Evolutionary conservation across 306 rosid species (phyloP), one percentile per base, ranked within the genome.

Genomic region (Fagus sylvatica): DNA sequence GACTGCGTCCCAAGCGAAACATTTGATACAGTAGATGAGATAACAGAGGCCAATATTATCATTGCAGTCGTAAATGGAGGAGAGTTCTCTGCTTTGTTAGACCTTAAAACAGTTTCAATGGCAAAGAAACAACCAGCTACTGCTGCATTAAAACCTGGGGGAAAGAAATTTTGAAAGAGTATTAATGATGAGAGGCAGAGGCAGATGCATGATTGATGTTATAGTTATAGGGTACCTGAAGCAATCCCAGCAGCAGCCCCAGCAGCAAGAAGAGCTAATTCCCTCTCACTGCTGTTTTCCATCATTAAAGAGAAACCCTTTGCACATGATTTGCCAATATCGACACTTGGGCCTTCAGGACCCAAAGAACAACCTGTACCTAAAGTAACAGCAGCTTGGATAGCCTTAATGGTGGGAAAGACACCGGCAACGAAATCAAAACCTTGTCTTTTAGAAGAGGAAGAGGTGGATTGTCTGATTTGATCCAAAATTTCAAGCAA

Each of bases 41-140:
- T 86, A 77, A 95, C 99, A 83, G 99, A 95, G 83, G 99, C 98
- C 96, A 95, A 84, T 79, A 95, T 95, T 84, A 95, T 95, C 99
- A 95, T 95, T 76, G 99, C 99, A 72, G 99, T 95, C 12, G 98
- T 95, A 86, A 93, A 91, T 30, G 99, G 99, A 78, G 99, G 98
- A 67, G 99, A 95, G 72, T 95, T 95, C 81, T 95, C 99, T 2
- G 99, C 99, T 68, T 91, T 97, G 73, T 85, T 96, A 74, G 99
- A 98, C 82, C 98, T 87, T 72, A 93, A 75, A 73, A 95, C 99
- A 46, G 99, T 95, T 91, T 95, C 99, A 83, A 95, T 95, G 42
- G 99, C 98, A 42, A 95, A 95, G 90, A 95, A 95, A 84, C 99
- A 93, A 71, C 99, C 99, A 71, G 99, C 99, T 86, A 95, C 99